Evolutionary conservation across 768 basidiomycete species (phyloP).

Genomic region (Cyathus striatus): DNA sequence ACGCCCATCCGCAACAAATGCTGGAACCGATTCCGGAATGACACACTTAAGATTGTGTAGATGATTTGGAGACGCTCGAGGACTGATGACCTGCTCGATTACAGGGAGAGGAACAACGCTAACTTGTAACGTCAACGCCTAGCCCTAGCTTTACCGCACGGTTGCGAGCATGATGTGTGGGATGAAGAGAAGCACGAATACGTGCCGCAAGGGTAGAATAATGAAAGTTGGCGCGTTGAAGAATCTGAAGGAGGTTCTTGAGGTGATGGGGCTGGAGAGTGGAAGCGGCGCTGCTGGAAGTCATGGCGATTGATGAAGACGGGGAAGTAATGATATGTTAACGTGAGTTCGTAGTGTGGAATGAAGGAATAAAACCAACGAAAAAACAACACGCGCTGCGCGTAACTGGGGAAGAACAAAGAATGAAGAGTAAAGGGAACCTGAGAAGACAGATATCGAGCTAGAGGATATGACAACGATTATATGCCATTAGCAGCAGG

Average conservation of each 20-base stretch:
- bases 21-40: neutral
- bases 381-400: conserved; percentile 28
- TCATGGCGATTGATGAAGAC: conserved; percentile 12
- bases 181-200: conserved; percentile 26
- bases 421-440: conserved; percentile 11
- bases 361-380: conserved; percentile 5
- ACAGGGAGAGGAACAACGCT: conserved; percentile 33
- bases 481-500: conserved; percentile 16
- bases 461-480: conserved; percentile 6
- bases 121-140: conserved; percentile 35
- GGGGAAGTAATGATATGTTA: neutral
- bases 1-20: conserved; percentile 2
- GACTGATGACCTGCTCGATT: conserved; percentile 27
- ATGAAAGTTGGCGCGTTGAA: conserved; percentile 38
- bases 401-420: conserved; percentile 13
- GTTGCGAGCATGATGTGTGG: conserved; percentile 43
- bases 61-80: neutral
- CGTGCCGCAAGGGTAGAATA: conserved; percentile 31
- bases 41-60: no score
- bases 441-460: conserved; percentile 9
- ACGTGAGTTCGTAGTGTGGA: neutral
- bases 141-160: conserved; percentile 41
- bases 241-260: conserved; percentile 30
- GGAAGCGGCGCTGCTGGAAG: conserved; percentile 7
- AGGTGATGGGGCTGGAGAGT: conserved; percentile 20